Base-by-base conservation (phyloP, 2,329 filamentous ascomycete genomes). In the Colletotrichum sp. region DNA sequence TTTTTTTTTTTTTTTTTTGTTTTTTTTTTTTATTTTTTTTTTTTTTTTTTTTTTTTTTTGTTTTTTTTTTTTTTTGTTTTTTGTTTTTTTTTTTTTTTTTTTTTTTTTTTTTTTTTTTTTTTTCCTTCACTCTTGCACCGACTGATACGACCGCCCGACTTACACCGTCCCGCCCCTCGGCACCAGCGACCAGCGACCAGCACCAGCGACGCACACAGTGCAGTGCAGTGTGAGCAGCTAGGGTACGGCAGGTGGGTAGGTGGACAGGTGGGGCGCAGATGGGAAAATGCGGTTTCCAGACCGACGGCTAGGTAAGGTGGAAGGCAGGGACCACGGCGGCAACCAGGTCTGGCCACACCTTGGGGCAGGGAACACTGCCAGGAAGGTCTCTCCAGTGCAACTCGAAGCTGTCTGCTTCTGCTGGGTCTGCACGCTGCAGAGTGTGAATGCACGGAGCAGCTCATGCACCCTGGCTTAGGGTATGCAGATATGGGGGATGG, bases 231-330 rank as follows among this genome's bases (percentile, higher is more conserved):
- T 52, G 44, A 52, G 12, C 44, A 52, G 44, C 44, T 48, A 48
- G n/a, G 44, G 44, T 13, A 52, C n/a, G 44, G n/a, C 12, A 52
- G n/a, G n/a, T 22, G n/a, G 44, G 44, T 52, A 52, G 44, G 44
- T 52, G 44, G 44, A 52, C 44, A 61, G 48, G 72, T 63, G 72
- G 72, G 59, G 71, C 66, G 39, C n/a, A n/a, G 57, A 66, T 15
- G 68, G 48, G 72, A 27, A 55, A 55, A 16, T 22, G 68, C 27
- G 72, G 61, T 77, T 75, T 72, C 75, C 68, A 77, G 68, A 77
- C 75, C 72, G 67, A 77, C 75, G 63, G 75, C 68, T 30, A 60
- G 59, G 48, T 32, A 75, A 61, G 66, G 44, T 52, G 44, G 60
- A 27, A 63, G 27, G 57, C 28, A 32, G 30, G 57, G 44, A 52